Base-by-base conservation (phyloP, 2,329 filamentous ascomycete genomes). In the Biscogniauxia marginata region DNA sequence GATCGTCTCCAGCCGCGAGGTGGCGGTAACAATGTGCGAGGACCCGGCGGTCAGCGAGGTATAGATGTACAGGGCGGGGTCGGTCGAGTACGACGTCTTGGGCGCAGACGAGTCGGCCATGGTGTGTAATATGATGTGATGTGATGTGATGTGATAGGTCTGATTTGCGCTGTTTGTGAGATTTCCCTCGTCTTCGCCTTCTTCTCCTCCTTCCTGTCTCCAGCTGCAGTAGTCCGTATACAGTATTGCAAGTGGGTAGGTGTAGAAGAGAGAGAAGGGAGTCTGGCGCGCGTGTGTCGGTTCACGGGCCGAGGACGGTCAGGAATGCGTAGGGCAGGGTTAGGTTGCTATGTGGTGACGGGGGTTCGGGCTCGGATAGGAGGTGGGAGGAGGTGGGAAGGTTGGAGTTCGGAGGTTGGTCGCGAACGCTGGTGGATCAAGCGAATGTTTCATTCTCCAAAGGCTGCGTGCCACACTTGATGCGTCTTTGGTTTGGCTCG, bases 21-120 rank as follows among this genome's bases (percentile, higher is more conserved):
- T 98, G 22, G 93, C 95, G 44, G 95, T 98, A 69, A 98, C 87
- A 72, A 98, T 96, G 74, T 97, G 92, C 21, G 92, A 96, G 44
- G 92, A 96, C 62, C 95, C 95, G 57, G 95, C 91, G 19, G 95
- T 98, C 54, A 99, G 83, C 52, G 93, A 98, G 58, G 95, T 98
- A 78, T 96, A 97, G 67, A 99, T 89, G 78, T 95, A 99, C 60
- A 99, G 86, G 23, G 87, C 81, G 49, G 88, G 84, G 72, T 91
- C 88, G 64, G 78, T 80, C 63, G 78, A 79, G 70, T 78, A 82
- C 52, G 78, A 75, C 48, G 61, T 46, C 56, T 65, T 60, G 11
- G 58, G 53, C 49, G 30, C 13, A 13, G 30, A 13, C 13, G 30
- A n/a, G 13, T 67, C 64, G 46, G 65, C 61, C 65, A 67, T 67